Conservation (phyloP, 2,329 filamentous ascomycete genomes). For the Microcera coccophila region DNA sequence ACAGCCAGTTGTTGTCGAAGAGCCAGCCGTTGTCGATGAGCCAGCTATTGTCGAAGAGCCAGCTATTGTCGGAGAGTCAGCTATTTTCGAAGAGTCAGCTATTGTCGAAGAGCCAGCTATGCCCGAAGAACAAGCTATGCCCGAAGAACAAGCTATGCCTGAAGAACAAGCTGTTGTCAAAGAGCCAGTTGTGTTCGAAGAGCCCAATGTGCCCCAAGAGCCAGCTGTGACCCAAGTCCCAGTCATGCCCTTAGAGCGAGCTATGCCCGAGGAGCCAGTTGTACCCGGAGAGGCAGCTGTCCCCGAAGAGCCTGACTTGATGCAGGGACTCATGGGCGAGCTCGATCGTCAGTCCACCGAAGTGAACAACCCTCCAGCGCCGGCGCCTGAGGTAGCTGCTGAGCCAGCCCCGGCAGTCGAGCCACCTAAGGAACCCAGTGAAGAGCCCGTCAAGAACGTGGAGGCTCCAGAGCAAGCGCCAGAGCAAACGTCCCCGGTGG, state of each 20-base stretch:
- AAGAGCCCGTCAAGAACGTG: too few relatives aligned
- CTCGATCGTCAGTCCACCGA: slow-evolving; percentile 37
- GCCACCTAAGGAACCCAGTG: too few relatives aligned
- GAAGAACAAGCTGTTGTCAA: too few relatives aligned
- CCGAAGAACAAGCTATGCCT: slow-evolving; percentile 2
- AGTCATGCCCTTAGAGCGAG: too few relatives aligned
- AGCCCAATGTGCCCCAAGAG: too few relatives aligned
- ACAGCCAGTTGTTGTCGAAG: slow-evolving; percentile 3
- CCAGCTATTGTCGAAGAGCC: background rate
- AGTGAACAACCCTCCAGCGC: slow-evolving; percentile 2
- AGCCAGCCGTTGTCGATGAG: slow-evolving; percentile 1
- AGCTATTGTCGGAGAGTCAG: background rate
- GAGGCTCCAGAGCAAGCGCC: slow-evolving; percentile 2
- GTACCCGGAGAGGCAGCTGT: background rate
- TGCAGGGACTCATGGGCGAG: slow-evolving; percentile 44
- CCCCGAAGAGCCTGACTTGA: slow-evolving; percentile 35
- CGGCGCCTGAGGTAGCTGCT: slow-evolving; percentile 7
- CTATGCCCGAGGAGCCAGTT: too few relatives aligned
- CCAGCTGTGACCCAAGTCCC: too few relatives aligned
- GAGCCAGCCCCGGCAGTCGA: slow-evolving; percentile 8
- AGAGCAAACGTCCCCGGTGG: background rate
- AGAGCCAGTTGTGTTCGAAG: too few relatives aligned
- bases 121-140: too few relatives aligned
- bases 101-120: background rate
- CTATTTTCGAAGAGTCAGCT: too few relatives aligned